phyloP scores from a whole-genome alignment of 768 basidiomycete genomes.

The Coprinellus micaceus region DNA sequence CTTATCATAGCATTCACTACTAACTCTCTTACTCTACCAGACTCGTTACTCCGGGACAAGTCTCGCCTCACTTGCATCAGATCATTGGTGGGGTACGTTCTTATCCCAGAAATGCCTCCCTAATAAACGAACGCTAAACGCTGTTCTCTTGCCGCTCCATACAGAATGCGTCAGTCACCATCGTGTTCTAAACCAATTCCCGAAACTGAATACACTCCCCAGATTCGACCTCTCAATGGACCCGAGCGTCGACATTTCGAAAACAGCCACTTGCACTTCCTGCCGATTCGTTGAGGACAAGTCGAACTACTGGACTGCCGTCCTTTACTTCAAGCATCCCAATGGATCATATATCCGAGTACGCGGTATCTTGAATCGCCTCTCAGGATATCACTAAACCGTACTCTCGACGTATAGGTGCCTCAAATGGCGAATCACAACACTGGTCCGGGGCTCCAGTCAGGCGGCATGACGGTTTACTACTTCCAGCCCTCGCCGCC shows the following conservation, averaged over 20 bases:
- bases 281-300: conserved; percentile 12
- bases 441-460: not conserved
- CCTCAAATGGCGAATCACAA: conserved; percentile 11
- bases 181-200: not conserved
- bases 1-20: not conserved
- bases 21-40: not conserved
- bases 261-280: conserved; percentile 6
- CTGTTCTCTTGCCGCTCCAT: not conserved
- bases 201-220: no score
- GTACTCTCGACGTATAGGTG: not conserved
- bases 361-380: not conserved
- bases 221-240: conserved; percentile 10
- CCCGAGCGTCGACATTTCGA: not conserved
- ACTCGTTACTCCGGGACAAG: conserved; percentile 6
- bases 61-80: conserved; percentile 9
- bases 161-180: not conserved
- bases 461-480: conserved; percentile 10
- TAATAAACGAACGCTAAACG: not conserved
- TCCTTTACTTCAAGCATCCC: conserved; percentile 4
- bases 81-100: conserved; percentile 9
- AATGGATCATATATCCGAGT: conserved; percentile 10
- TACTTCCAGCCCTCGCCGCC: conserved; percentile 8
- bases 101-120: not conserved
- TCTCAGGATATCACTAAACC: not conserved
- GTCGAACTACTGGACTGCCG: conserved; percentile 11